Conservation (phyloP, 2,329 filamentous ascomycete genomes). For the Alternaria ethzedia region DNA sequence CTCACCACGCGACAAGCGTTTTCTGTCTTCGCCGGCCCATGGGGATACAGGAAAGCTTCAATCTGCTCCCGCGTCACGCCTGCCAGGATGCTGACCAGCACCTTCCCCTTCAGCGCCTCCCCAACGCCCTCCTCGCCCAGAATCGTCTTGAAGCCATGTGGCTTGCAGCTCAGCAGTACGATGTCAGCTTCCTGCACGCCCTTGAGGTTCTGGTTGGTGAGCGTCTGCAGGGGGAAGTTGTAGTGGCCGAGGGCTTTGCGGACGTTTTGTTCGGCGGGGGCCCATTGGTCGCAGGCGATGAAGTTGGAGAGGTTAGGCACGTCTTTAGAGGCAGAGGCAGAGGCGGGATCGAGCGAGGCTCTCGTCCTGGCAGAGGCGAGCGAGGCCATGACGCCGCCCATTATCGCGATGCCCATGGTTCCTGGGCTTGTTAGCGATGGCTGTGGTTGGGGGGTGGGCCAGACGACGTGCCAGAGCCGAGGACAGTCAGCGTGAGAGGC, state of each 20-base stretch:
- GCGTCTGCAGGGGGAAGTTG: constrained; percentile 66
- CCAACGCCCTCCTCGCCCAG: constrained; percentile 71
- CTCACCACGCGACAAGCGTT: constrained; percentile 70
- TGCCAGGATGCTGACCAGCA: constrained; percentile 81
- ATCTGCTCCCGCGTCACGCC: constrained; percentile 76
- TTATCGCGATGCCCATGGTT: constrained; percentile 84
- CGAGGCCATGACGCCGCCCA: constrained; percentile 78
- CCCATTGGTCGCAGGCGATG: constrained; percentile 78
- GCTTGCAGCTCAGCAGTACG: constrained; percentile 81
- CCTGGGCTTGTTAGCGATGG: constrained; percentile 56
- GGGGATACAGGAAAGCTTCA: constrained; percentile 65
- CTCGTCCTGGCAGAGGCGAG: constrained; percentile 57
- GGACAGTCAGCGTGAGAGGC: constrained; percentile 74
- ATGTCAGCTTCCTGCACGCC: constrained; percentile 74
- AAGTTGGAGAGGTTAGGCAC: constrained; percentile 68
- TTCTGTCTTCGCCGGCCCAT: constrained; percentile 52
- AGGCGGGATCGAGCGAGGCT: constrained; percentile 49
- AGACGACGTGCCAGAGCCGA: constrained; percentile 74
- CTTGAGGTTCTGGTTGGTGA: constrained; percentile 73
- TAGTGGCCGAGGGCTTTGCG: constrained; percentile 69
- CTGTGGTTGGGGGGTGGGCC: neutral
- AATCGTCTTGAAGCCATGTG: constrained; percentile 73
- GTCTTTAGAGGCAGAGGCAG: constrained; percentile 47
- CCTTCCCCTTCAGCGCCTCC: constrained; percentile 76
- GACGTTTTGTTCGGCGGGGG: constrained; percentile 73